Evolutionary conservation across 2,329 filamentous ascomycete genomes (phyloP), one percentile per base, ranked within the genome.

Genomic region (Colletotrichum sp.): DNA sequence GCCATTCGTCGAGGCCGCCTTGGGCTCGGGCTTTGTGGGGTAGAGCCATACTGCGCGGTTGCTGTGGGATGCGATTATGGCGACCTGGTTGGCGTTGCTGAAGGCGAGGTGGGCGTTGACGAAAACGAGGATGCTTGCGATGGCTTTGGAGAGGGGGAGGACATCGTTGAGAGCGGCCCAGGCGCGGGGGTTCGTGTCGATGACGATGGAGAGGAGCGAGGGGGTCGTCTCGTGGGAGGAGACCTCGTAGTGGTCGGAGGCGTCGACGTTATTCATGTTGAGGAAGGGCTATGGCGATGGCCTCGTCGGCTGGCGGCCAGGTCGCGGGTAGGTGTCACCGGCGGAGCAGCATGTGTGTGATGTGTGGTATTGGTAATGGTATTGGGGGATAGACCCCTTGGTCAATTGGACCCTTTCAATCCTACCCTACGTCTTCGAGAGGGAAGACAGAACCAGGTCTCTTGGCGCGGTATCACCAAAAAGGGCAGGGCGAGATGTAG

Each of bases 181-280:
- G 80, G 97, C 96, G 80, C 96, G 94, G 4, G 97, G 97, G 84
- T 99, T 99, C 30, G 96, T 98, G 87, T 99, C 97, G 87, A 99
- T 91, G 81, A 99, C 90, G 81, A 99, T 93, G 79, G 95, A 94
- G 68, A 98, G 92, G 44, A 99, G 93, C 16, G 96, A 98, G 1
- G 97, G 95, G 7, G 90, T 87, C 77, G 92, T 90, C 68, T 85
- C 88, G 60, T 87, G 86, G 78, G 86, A 86, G 80, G 89, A 86
- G 71, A 87, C 85, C 84, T 91, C 89, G 84, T 92, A 92, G 85
- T 92, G 91, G 75, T 90, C 89, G 69, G 91, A 92, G 80, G 88
- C 89, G 83, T 92, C 91, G 84, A 89, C 87, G 77, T 84, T 85
- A 78, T 89, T 88, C 90, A 92, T 92, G 71, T 79, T 86, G 83